Conservation (phyloP, 352 stramenopile genomes). For the Pythium plurisporium region DNA sequence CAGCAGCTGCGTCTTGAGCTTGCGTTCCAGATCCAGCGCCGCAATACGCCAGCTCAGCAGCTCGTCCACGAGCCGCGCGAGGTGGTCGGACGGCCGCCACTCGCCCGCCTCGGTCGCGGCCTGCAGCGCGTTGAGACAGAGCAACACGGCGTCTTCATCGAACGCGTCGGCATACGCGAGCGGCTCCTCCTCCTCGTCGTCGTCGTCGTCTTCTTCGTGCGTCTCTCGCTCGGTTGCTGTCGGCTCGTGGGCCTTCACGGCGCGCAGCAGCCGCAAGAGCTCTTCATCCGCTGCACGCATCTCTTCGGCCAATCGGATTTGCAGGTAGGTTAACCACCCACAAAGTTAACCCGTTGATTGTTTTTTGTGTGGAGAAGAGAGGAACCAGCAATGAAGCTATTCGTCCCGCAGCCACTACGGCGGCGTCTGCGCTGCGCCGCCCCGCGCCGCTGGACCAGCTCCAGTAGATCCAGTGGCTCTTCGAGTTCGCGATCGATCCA, state of each 20-base stretch:
- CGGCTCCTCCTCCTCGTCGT: background rate
- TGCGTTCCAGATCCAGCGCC: slow-evolving; percentile 5
- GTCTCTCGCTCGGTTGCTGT: background rate
- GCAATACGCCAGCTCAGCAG: slow-evolving; percentile 17
- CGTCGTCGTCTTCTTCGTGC: background rate
- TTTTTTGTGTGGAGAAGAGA: background rate
- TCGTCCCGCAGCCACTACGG: background rate
- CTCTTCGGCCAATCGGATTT: background rate
- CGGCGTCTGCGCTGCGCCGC: background rate
- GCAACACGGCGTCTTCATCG: slow-evolving; percentile 16
- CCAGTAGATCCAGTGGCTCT: background rate
- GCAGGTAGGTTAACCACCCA: background rate
- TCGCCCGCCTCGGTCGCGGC: background rate
- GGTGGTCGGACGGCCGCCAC: background rate
- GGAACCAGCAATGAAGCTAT: slow-evolving; percentile 7
- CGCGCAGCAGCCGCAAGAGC: slow-evolving; percentile 16
- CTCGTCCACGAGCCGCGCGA: slow-evolving; percentile 13
- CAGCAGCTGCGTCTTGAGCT: slow-evolving; percentile 11
- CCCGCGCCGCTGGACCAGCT: background rate
- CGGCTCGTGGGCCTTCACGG: slow-evolving; percentile 18
- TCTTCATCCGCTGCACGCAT: slow-evolving; percentile 6
- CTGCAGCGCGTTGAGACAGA: slow-evolving; percentile 21
- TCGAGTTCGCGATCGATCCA: too few relatives aligned
- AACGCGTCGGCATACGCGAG: slow-evolving; percentile 15
- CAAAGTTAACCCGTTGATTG: background rate